Evolutionary conservation across 192 early-diverging fungal genomes (phyloP).

Genomic region (Thoreauomyces humboldtii): DNA sequence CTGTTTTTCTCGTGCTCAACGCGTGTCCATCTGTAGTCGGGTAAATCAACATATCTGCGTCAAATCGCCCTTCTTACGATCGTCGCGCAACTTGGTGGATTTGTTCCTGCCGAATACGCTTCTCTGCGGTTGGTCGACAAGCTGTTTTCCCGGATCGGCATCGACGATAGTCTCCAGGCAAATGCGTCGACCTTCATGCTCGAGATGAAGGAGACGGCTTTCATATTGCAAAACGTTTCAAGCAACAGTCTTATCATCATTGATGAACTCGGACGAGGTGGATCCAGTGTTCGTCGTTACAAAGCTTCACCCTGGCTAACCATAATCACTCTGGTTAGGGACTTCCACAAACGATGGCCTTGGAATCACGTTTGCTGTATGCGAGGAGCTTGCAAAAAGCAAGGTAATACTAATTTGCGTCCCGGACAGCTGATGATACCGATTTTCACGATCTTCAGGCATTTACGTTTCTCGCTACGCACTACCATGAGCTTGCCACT

Average conservation of each 20-base stretch:
- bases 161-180: conserved; percentile 55
- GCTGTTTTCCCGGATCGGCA: conserved; percentile 75
- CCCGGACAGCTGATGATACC: too few relatives aligned
- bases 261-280: conserved; percentile 78
- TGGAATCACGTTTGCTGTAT: conserved; percentile 69
- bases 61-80: conserved; percentile 75
- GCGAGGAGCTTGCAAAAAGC: conserved; percentile 54
- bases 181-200: conserved; percentile 63
- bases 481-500: conserved; percentile 65
- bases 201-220: conserved; percentile 85
- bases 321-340: too few relatives aligned
- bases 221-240: conserved; percentile 76
- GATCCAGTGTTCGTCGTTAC: not conserved
- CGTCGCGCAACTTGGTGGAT: conserved; percentile 84
- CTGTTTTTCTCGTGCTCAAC: not conserved
- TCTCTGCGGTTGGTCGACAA: conserved; percentile 68
- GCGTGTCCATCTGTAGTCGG: conserved; percentile 34
- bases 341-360: conserved; percentile 70
- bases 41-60: conserved; percentile 82
- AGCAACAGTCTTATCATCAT: conserved; percentile 74
- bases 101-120: conserved; percentile 80
- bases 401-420: conserved; percentile 22
- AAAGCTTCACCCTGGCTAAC: too few relatives aligned
- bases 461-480: conserved; percentile 67
- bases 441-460: too few relatives aligned